Evolutionary conservation across 2,329 filamentous ascomycete species (phyloP), one percentile per base, ranked within the genome.

Genomic region (Rutstroemia sp.): DNA sequence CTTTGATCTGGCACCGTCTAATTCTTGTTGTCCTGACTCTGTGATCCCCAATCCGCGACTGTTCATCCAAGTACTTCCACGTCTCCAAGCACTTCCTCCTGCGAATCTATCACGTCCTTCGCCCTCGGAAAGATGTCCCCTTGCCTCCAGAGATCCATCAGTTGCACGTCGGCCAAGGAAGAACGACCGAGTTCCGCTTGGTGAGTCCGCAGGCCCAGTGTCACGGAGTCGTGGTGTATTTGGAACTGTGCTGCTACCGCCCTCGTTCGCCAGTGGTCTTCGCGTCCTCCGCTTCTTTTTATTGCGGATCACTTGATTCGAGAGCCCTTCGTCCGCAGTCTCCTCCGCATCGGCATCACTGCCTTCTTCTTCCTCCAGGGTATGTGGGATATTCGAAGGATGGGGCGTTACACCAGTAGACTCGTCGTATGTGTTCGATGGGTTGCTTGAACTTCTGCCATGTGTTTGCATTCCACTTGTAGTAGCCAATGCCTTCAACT

Each of bases 341-440:
- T 94, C 89, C 68, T 95, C 92, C 1, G 86, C 89, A 69, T 95
- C 92, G 0, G 86, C 89, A 69, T 92, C 89, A 68, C 84, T 88
- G 19, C 82, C 83, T 60, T 78, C 79, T 58, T 80, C 79, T 58
- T 23, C 23, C 5, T 72, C 69, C 55, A 83, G 69, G 1, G 78
- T 81, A 19, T 78, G 75, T 9, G 79, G 79, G 60, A 82, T 75
- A 6, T 71, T 65, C 1, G 73, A 75, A 2, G 82, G 80, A 61
- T 70, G 76, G 5, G 73, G 65, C 12, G 73, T 68, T 8, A 78
- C 78, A 10, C 64, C 61, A 9, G 65, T 63, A 16, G 66, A 68
- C 17, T 71, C 64, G n/a, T 74, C 72, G 9, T 65, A 38, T 58
- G 63, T 54, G 60, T 59, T 59, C 58, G 62, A 57, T 23, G 68